Evolutionary conservation across 768 basidiomycete species (phyloP).

Genomic region (Heimioporus sp.): DNA sequence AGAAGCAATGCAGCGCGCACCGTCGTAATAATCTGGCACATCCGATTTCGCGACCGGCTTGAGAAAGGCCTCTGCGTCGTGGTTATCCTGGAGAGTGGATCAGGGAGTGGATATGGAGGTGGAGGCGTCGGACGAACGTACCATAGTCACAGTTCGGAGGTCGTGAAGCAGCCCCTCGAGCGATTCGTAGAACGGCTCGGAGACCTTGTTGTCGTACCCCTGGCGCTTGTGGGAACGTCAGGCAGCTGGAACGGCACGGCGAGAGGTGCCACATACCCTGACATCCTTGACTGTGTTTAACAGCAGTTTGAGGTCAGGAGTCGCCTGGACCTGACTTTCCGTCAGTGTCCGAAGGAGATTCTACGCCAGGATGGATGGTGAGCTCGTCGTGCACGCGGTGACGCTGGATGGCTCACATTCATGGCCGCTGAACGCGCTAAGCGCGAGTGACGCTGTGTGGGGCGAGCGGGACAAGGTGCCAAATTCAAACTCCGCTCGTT

Average conservation of each 20-base stretch:
- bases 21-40: slow-evolving; percentile 90
- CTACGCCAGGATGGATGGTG: slow-evolving; percentile 37
- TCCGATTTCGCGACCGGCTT: slow-evolving; percentile 90
- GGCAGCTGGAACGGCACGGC: slow-evolving; percentile 4
- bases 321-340: slow-evolving; percentile 65
- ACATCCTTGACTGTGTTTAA: slow-evolving; percentile 84
- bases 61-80: slow-evolving; percentile 89
- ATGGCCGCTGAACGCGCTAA: slow-evolving; percentile 26
- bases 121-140: slow-evolving; percentile 28
- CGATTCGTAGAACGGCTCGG: slow-evolving; percentile 92
- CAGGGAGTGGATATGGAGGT: slow-evolving; percentile 26
- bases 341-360: slow-evolving; percentile 89
- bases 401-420: slow-evolving; percentile 16
- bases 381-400: not conserved
- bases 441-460: slow-evolving; percentile 32
- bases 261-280: slow-evolving; percentile 58
- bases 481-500: slow-evolving; percentile 29
- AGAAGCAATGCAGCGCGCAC: slow-evolving; percentile 42
- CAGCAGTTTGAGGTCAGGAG: slow-evolving; percentile 75
- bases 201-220: slow-evolving; percentile 62
- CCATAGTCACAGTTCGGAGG: slow-evolving; percentile 74
- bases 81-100: slow-evolving; percentile 61
- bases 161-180: slow-evolving; percentile 87
- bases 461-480: slow-evolving; percentile 31
- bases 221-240: slow-evolving; percentile 39